Conservation (phyloP, 257 asterid species). For the Solanum etuberosum region DNA sequence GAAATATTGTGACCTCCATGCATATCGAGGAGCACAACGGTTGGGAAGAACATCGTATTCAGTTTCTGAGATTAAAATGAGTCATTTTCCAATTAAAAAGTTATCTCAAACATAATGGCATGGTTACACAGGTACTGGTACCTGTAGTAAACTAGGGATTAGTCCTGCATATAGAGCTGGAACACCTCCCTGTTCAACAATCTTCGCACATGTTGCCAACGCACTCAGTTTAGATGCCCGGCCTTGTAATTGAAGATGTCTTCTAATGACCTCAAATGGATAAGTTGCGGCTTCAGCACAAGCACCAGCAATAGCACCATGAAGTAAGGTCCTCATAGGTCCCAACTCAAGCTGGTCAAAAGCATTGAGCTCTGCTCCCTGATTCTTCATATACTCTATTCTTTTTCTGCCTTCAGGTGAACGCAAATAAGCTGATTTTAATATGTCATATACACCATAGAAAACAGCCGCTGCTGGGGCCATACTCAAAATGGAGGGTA, state of each 20-base stretch:
- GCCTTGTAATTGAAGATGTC: conserved; percentile 91
- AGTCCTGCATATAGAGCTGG: conserved; percentile 94
- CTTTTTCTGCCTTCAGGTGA: conserved; percentile 82
- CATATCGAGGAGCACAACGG: not conserved
- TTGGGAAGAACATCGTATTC: not conserved
- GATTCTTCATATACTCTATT: conserved; percentile 51
- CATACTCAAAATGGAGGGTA: conserved; percentile 93
- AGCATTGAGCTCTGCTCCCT: conserved; percentile 58
- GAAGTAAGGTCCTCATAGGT: conserved; percentile 73
- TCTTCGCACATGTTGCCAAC: conserved; percentile 48
- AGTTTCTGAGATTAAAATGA: not conserved
- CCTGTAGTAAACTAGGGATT: conserved; percentile 89
- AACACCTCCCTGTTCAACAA: conserved; percentile 79
- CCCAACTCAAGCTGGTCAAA: conserved; percentile 88
- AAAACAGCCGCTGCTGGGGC: conserved; percentile 98
- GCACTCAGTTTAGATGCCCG: conserved; percentile 62
- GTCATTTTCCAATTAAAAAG: not conserved
- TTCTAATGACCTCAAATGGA: conserved; percentile 91
- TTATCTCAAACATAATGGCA: not conserved
- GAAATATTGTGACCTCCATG: not conserved
- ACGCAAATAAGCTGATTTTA: conserved; percentile 71
- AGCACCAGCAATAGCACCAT: conserved; percentile 96
- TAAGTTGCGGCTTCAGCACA: conserved; percentile 95
- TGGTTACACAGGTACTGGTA: conserved; percentile 4
- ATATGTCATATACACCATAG: conserved; percentile 85